phyloP scores from a whole-genome alignment of 2,329 filamentous ascomycete species.

The Xylaria sp. region DNA sequence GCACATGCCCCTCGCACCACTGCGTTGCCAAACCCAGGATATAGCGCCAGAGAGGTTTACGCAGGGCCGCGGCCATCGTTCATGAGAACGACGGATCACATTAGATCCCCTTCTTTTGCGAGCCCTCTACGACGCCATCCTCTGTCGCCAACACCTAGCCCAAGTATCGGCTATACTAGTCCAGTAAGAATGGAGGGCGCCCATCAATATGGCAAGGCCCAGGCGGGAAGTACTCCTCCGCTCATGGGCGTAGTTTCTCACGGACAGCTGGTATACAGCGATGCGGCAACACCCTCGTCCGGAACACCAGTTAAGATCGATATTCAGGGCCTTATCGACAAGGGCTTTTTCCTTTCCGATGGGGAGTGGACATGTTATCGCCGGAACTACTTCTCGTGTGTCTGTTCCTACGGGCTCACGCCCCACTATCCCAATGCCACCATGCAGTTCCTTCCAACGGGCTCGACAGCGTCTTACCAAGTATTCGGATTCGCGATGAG shows the following conservation, averaged over 20 bases:
- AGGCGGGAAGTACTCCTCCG: constrained; percentile 62
- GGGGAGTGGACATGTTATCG: constrained; percentile 92
- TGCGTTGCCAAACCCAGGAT: constrained; percentile 63
- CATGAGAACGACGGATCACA: constrained; percentile 60
- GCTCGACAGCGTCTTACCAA: constrained; percentile 67
- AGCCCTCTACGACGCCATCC: constrained; percentile 61
- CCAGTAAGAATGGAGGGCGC: constrained; percentile 62
- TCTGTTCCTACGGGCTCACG: constrained; percentile 78
- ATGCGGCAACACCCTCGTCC: constrained; percentile 51
- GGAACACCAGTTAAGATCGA: constrained; percentile 71
- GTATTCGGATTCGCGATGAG: constrained; percentile 84
- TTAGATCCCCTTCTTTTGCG: constrained; percentile 64
- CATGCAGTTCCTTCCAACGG: constrained; percentile 63
- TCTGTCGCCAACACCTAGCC: constrained; percentile 64
- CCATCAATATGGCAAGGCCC: constrained; percentile 55
- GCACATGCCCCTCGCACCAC: constrained; percentile 66
- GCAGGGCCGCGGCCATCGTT: constrained; percentile 62
- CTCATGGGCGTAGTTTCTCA: constrained; percentile 62
- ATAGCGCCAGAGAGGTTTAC: constrained; percentile 66
- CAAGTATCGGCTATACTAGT: constrained; percentile 58
- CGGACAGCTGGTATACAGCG: constrained; percentile 70
- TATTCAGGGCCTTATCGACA: constrained; percentile 84
- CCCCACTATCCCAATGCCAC: constrained; percentile 63
- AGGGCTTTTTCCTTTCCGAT: constrained; percentile 86
- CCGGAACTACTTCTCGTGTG: constrained; percentile 89